Evolutionary conservation across 768 basidiomycete genomes (phyloP).

Genomic region (Pleurotus sapidus): DNA sequence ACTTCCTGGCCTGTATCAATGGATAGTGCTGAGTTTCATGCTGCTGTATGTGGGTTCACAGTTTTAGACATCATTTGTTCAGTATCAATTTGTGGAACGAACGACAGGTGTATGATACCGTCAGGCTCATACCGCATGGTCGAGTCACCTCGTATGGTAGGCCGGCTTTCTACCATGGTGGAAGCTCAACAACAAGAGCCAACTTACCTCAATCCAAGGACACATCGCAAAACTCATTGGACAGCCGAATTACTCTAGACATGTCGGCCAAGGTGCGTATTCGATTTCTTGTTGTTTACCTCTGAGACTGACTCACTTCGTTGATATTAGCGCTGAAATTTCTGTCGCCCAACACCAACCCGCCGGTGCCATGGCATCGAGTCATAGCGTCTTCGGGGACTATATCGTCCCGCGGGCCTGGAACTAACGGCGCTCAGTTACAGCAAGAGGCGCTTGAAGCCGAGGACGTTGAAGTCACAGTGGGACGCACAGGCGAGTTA

Average conservation of each 20-base stretch:
- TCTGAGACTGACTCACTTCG: background rate
- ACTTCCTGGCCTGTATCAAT: background rate
- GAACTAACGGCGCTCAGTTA: constrained; percentile 71
- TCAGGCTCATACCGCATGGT: background rate
- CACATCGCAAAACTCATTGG: constrained; percentile 80
- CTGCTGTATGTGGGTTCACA: background rate
- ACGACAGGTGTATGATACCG: background rate
- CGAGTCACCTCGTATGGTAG: constrained; percentile 1
- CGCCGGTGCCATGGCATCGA: constrained; percentile 81
- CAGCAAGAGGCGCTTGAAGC: constrained; percentile 76
- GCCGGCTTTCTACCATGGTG: too few species aligned
- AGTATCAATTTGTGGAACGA: background rate
- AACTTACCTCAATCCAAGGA: constrained; percentile 35
- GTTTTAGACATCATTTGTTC: background rate
- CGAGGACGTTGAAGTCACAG: constrained; percentile 78
- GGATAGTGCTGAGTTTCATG: constrained; percentile 4
- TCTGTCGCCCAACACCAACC: constrained; percentile 52
- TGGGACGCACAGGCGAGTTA: constrained; percentile 51
- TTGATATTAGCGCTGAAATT: constrained; percentile 67
- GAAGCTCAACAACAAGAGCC: background rate
- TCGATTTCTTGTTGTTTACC: background rate
- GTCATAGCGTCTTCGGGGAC: constrained; percentile 68
- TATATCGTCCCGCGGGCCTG: constrained; percentile 83
- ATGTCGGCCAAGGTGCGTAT: constrained; percentile 74
- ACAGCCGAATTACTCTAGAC: constrained; percentile 76